Evolutionary conservation across 208 protist genomes (phyloP), one percentile per base, ranked within the genome.

Genomic region (Crithidia sp.): DNA sequence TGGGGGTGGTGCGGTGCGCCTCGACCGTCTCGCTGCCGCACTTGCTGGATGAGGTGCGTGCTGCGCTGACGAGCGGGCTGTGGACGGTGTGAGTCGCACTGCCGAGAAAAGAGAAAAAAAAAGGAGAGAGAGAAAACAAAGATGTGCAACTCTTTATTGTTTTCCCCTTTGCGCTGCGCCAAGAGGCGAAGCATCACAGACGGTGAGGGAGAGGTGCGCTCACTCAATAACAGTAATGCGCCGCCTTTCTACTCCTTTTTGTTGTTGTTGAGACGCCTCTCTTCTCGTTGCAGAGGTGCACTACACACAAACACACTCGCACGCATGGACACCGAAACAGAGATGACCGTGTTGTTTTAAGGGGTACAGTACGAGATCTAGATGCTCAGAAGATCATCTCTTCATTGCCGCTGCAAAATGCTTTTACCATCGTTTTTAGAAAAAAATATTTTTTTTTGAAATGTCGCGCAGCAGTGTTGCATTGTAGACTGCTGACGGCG

Each of bases 41-140:
- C 16, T 59, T 85, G 37, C n/a, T 74, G 17, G 14, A 76, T 7
- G 68, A 58, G 49, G 53, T 88, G 7, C 57, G 68, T n/a, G 57
- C 66, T 13, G 83, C 83, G n/a, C 17, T 85, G 40, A 58, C 75
- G 13, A 28, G 53, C 3, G 55, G 63, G 14, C 16, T 62, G 17
- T 57, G 44, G 56, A 52, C 28, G 2, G 59, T 80, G 41, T 81
- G 45, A 49, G 45, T 14, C 9, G 7, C 45, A 49, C 45, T 13
- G 7, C 45, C 45, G 45, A 7, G 45, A 7, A 0, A 49, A 49
- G 45, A 49, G 12, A 13, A 49, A 13, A 13, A 49, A 49, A 13
- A 49, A 13, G 0, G 45, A 49, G 7, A 14, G 45, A 13, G 9
- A 49, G 45, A 49, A 49, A 49, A 49, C 9, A 49, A 49, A 49